Evolutionary conservation across 192 early-diverging fungal genomes (phyloP), one percentile per base, ranked within the genome.

Genomic region (Backusella sp.): DNA sequence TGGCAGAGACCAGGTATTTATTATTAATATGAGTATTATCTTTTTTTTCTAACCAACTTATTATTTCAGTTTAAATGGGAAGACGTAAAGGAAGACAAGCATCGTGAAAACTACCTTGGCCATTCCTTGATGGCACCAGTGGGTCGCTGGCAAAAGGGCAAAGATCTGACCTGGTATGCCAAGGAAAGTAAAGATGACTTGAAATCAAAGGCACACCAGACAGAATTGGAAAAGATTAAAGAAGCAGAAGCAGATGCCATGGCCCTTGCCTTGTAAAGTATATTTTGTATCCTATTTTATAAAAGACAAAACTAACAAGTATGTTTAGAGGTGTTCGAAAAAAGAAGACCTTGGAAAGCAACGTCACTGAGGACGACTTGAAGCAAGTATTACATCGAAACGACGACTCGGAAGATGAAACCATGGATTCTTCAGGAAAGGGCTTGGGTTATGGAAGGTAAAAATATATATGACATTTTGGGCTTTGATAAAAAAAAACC

Each of bases 41-140:
- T 12, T 12, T 5, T 7, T 12, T 12, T 5, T 7, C 32, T 26
- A 23, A 36, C 1, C 21, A 70, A 28, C 7, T 73, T 11, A 3
- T 4, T 28, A 26, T 78, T 68, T 4, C 68, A 88, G 80, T 90
- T 90, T 62, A 85, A 74, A 8, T 90, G 89, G 89, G 86, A 89
- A 12, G 83, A 88, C 52, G 87, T 89, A 15, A 90, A 91, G 68
- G 83, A 86, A 17, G 91, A 92, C 72, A 90, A 93, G 73, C 81
- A 93, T 74, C 84, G 94, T 36, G 94, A 95, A 85, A 93, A 94
- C 80, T 95, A 95, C 77, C 86, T 95, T 21, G 94, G 94, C 7
- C 91, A 95, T 83, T 94, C 92, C 5, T 52, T 95, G 19, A 86
- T 87, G 66, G 94, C 94, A 9, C 92, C 94, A 4, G 91, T 93